A percentile compares a stretch with the other conserved stretches of the same genome.
These are phyloP conservation scores for Combretum micranthum DNA, from an alignment of 345 rosid species.

Conservation along the genomic window DNA sequence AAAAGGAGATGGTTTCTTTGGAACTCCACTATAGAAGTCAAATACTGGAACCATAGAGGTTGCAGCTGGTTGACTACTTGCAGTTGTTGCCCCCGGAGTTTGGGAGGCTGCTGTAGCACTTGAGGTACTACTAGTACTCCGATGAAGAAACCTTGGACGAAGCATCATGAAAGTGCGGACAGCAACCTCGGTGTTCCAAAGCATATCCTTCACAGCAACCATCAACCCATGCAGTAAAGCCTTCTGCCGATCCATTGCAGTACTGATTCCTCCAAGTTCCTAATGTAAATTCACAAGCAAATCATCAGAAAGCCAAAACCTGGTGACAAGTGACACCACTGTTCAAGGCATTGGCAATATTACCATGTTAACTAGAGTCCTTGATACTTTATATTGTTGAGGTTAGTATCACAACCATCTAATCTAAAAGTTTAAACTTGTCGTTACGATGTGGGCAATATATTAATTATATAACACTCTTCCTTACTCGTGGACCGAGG, in stretches of 20 bases:
- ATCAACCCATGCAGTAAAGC: slow-evolving; percentile 69
- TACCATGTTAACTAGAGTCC: too few relatives aligned
- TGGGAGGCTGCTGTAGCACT: slow-evolving; percentile 62
- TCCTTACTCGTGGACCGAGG: too few relatives aligned
- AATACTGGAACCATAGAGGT: slow-evolving; percentile 49
- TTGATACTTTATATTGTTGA: too few relatives aligned
- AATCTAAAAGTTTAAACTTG: too few relatives aligned
- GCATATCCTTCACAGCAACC: slow-evolving; percentile 75
- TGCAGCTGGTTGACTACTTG: slow-evolving; percentile 47
- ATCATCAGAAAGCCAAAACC: too few relatives aligned
- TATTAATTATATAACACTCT: too few relatives aligned
- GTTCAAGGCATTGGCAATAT: too few relatives aligned
- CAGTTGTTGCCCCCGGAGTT: slow-evolving; percentile 44
- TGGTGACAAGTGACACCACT: too few relatives aligned
- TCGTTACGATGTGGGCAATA: too few relatives aligned
- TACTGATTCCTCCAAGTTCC: slow-evolving; percentile 93
- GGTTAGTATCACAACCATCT: too few relatives aligned
- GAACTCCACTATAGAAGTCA: slow-evolving; percentile 84
- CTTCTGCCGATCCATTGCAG: slow-evolving; percentile 77
- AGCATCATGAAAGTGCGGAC: slow-evolving; percentile 82
- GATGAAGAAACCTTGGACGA: slow-evolving; percentile 67
- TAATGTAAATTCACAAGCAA: slow-evolving; percentile 8
- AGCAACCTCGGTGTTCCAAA: slow-evolving; percentile 78
- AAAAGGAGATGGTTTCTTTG: slow-evolving; percentile 84
- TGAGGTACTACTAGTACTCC: slow-evolving; percentile 35